Base-by-base conservation (phyloP, 352 stramenopile genomes). In the Phytophthora melonis region DNA sequence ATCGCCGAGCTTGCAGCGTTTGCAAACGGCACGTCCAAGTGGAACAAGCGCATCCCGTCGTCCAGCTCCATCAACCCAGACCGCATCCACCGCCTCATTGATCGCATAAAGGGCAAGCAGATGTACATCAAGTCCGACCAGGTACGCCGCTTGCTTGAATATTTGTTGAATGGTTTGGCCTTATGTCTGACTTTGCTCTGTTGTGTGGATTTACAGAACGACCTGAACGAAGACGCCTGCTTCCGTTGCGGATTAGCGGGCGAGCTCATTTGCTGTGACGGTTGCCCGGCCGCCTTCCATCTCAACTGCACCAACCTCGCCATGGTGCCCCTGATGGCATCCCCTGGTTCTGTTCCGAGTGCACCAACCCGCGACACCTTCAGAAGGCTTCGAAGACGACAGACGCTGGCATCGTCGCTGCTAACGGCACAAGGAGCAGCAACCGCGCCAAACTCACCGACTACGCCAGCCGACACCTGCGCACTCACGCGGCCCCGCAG, bases 201-300 rank as follows among this genome's bases (percentile, higher is more conserved):
- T 11, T 56, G 71, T 55, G 34, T n/a, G 52, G 16, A 5, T 62
- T 52, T 54, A 41, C 27, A 93, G 84, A 91, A 91, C 54, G 88
- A 95, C 59, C 70, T 95, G 34, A 93, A 93, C 57, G 88, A 95
- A 79, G 88, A 95, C 67, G 81, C 80, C 19, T 95, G 88, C 64
- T 86, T 91, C 52, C 88, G 88, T 32, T 95, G 88, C 53, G 84
- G 86, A 1, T 78, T 90, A 45, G 80, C 83, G 18, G 88, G 88
- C 66, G 79, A 93, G 49, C 74, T 95, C 11, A 91, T 95, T 58
- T 95, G 88, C 77, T 95, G 88, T 62, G 88, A 95, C 64, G 87
- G 86, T 13, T 95, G 88, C 39, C 88, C 88, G 10, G 84, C 86
- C 1, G 88, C 88, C 9, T 92, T 94, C 70, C 88, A 95, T 65